Base-by-base conservation (phyloP, 1,284 basidiomycete genomes). In the Cystobasidium slooffiae region DNA sequence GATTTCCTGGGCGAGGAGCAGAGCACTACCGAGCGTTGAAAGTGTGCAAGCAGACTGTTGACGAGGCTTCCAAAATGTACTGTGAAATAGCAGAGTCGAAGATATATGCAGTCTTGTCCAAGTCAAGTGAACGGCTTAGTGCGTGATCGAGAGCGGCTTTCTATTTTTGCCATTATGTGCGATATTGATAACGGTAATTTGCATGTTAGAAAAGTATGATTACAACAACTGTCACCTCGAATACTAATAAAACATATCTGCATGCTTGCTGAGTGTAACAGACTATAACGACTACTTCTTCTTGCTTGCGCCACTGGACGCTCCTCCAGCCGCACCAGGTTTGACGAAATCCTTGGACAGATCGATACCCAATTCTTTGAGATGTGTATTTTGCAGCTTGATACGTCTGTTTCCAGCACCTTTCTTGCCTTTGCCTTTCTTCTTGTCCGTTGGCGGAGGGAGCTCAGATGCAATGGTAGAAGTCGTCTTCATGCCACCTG, bases 301-400 rank as follows among this genome's bases (percentile, higher is more conserved):
- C 31, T 59, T 63, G 24, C 37, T 22, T 16, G 31, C 51, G 14
- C 64, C 51, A 41, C 64, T 41, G 16, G 14, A 8, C 18, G 46
- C 52, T 10, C 47, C 16, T 24, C 37, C 18, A 1, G 43, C 9
- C 5, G 52, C 44, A n/a, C 70, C 70, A 6, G 70, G 70, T 31
- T 73, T 73, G 1, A 73, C 44, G 43, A 73, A 73, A 37, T 73
- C 91, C 77, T 87, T 87, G 67, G 90, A 90, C 64, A 95, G 82
- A 83, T 95, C 93, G 83, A 95, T 90, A 77, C 89, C 88, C 49
- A 49, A 87, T 59, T 82, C 82, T 80, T 89, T 90, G 80, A 94
- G 82, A 85, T 94, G 94, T 1, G 90, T 90, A 79, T 95, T 96
- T 63, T 92, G 94, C 76, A 95, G 88, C 78, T 91, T 89, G 76